These are phyloP conservation scores for Penstemon barbatus DNA, from an alignment of 257 asterid species.

Conservation along the genomic window DNA sequence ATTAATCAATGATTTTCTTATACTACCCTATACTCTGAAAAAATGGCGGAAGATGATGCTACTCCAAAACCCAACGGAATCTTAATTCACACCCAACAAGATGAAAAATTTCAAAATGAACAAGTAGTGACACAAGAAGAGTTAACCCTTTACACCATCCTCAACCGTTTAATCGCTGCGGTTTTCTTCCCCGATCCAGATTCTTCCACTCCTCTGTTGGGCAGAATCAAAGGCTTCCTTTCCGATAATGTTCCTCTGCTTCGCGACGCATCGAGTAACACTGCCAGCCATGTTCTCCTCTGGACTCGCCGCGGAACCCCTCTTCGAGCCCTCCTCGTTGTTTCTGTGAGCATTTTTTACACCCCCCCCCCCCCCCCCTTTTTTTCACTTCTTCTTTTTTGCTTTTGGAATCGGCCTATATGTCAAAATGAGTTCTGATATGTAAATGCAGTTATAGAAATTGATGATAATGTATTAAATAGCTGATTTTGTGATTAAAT, in stretches of 20 bases:
- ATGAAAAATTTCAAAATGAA: conserved; percentile 25
- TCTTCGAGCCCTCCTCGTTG: conserved; percentile 68
- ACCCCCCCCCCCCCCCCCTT: neutral
- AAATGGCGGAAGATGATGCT: conserved; percentile 40
- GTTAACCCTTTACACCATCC: conserved; percentile 48
- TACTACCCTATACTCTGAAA: neutral
- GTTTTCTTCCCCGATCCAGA: conserved; percentile 49
- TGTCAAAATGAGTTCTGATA: neutral
- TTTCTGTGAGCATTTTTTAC: conserved; percentile 50
- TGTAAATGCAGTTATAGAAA: no score
- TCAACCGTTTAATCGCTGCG: conserved; percentile 53
- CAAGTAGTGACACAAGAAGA: conserved; percentile 12
- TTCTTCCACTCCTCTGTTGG: conserved; percentile 37
- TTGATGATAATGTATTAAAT: no score
- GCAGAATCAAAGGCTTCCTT: conserved; percentile 50
- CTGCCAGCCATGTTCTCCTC: conserved; percentile 44
- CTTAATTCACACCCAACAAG: neutral
- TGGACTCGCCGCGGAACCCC: conserved; percentile 82
- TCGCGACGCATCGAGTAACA: conserved; percentile 58
- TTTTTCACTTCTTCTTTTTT: neutral
- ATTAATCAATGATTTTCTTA: no score
- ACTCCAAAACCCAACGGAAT: conserved; percentile 34
- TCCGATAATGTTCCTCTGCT: conserved; percentile 63
- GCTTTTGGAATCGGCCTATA: neutral
- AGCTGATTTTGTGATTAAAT: neutral